phyloP scores from a whole-genome alignment of 1,284 basidiomycete genomes.

The Apiotrichum siamense region DNA sequence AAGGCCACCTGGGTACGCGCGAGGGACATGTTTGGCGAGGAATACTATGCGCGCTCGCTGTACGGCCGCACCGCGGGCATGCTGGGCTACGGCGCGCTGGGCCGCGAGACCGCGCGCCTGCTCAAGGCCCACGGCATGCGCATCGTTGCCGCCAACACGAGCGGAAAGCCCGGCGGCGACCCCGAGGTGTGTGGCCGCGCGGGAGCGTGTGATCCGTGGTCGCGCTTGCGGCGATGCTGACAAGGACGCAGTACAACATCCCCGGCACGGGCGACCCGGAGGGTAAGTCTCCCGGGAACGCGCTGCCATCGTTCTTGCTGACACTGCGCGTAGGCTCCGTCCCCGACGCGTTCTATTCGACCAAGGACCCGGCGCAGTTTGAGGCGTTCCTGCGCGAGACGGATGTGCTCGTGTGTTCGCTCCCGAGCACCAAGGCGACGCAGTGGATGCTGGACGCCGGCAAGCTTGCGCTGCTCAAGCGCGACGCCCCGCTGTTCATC shows the following conservation, averaged over 20 bases:
- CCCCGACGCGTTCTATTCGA: conserved; percentile 40
- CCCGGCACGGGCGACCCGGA: conserved; percentile 41
- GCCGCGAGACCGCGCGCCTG: conserved; percentile 39
- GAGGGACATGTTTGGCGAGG: conserved; percentile 15
- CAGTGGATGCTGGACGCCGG: conserved; percentile 33
- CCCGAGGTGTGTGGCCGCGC: conserved; percentile 31
- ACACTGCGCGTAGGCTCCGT: conserved; percentile 24
- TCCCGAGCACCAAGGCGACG: conserved; percentile 41
- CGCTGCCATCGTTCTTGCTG: not conserved
- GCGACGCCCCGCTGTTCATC: conserved; percentile 32
- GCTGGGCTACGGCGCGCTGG: conserved; percentile 39
- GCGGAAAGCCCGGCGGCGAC: conserved; percentile 30
- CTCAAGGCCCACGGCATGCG: conserved; percentile 37
- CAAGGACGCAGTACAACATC: conserved; percentile 23
- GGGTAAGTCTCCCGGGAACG: conserved; percentile 15
- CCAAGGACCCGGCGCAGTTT: conserved; percentile 31
- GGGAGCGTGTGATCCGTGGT: no score
- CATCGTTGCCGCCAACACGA: conserved; percentile 44
- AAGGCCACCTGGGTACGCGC: not conserved
- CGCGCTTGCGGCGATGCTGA: no score
- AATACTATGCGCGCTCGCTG: conserved; percentile 29
- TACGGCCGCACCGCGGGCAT: conserved; percentile 38
- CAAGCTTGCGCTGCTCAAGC: conserved; percentile 26
- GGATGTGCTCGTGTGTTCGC: conserved; percentile 39
- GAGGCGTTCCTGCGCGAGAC: conserved; percentile 35